Percentiles rank a stretch among this genome's conserved stretches.
phyloP scores from a whole-genome alignment of 164 flowering plant genomes.

The Litsea cubeba region DNA sequence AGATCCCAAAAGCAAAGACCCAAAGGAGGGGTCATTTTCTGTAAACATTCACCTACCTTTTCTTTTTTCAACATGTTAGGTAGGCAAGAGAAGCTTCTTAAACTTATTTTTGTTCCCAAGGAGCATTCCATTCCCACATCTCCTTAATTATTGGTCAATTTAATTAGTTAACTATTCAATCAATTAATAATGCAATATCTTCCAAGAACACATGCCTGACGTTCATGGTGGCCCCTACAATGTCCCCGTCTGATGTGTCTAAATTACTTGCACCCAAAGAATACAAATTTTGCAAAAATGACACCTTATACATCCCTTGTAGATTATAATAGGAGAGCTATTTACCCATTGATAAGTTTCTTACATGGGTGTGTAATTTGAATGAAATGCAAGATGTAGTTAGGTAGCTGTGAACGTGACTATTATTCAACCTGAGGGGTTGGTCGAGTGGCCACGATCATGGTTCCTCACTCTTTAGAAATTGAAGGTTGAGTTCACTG shows the following conservation, averaged over 20 bases:
- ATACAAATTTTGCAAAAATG: neutral
- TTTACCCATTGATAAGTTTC: too few species aligned
- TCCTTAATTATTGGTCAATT: constrained; percentile 10
- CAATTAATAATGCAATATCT: constrained; percentile 21
- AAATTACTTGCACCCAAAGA: neutral
- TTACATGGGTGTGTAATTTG: too few species aligned
- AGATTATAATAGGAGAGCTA: too few species aligned
- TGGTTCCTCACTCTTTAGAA: too few species aligned
- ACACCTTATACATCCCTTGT: too few species aligned
- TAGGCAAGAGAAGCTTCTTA: constrained; percentile 60
- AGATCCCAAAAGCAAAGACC: neutral
- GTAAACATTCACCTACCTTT: constrained; percentile 29
- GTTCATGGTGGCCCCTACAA: constrained; percentile 13
- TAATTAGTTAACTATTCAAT: constrained; percentile 10
- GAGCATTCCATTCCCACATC: neutral
- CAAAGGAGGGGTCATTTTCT: constrained; percentile 23
- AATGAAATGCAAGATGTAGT: too few species aligned
- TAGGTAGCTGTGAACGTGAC: too few species aligned
- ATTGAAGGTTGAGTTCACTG: too few species aligned
- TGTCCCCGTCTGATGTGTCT: neutral
- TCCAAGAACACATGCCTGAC: constrained; percentile 42
- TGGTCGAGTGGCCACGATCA: too few species aligned
- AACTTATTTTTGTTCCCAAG: constrained; percentile 8
- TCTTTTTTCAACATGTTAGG: constrained; percentile 59
- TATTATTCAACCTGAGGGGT: too few species aligned